phyloP scores from a whole-genome alignment of 2,329 filamentous ascomycete species.

The Ophiostoma populinum region DNA sequence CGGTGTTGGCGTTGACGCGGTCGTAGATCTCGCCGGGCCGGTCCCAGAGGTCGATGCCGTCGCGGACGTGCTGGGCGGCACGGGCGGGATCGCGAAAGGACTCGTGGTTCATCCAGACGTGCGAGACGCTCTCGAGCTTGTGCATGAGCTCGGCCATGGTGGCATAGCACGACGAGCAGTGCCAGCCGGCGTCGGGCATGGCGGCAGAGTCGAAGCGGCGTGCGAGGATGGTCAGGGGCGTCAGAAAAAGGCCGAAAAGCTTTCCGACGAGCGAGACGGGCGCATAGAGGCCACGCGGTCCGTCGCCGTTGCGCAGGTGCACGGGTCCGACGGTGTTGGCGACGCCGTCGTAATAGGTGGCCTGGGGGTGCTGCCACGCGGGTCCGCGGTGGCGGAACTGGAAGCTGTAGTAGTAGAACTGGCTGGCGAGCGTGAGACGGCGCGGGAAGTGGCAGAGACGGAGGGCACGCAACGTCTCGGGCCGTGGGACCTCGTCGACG shows the following conservation, averaged over 20 bases:
- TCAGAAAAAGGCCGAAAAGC: background rate
- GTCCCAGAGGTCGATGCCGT: constrained; percentile 38
- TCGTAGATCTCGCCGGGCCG: constrained; percentile 29
- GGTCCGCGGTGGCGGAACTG: constrained; percentile 29
- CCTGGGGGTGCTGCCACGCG: constrained; percentile 42
- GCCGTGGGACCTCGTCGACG: constrained; percentile 41
- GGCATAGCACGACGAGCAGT: constrained; percentile 43
- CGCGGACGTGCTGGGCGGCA: constrained; percentile 32
- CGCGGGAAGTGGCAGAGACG: constrained; percentile 34
- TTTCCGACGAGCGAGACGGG: background rate
- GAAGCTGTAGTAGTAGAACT: constrained; percentile 41
- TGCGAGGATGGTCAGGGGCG: constrained; percentile 15
- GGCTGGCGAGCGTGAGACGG: constrained; percentile 31
- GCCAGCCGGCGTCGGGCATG: constrained; percentile 37
- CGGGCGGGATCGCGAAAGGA: constrained; percentile 27
- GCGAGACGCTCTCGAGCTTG: constrained; percentile 40
- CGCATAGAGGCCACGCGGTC: constrained; percentile 13
- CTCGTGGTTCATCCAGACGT: constrained; percentile 32
- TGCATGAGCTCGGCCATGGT: constrained; percentile 36
- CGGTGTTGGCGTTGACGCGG: constrained; percentile 30
- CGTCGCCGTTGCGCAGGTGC: constrained; percentile 32
- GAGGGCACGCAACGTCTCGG: constrained; percentile 29
- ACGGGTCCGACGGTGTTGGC: constrained; percentile 32
- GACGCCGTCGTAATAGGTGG: constrained; percentile 33
- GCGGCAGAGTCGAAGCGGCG: constrained; percentile 25